Percentiles rank a stretch among this genome's conserved stretches.
These are phyloP conservation scores for Gossypium raimondii DNA, from an alignment of 345 rosid genomes.

Conservation along the genomic window DNA sequence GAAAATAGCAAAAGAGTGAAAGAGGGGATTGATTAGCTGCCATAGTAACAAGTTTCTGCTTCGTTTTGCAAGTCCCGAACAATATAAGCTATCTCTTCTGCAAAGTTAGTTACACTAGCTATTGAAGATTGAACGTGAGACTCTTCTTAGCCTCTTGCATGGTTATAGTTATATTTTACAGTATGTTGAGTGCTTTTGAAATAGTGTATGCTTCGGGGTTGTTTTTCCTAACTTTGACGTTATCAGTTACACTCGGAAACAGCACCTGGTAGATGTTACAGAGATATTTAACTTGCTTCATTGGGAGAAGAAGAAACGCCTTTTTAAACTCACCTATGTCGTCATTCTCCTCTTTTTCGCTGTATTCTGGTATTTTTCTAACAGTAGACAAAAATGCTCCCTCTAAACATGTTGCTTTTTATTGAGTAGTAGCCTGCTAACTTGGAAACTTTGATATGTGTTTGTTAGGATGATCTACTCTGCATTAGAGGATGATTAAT, in stretches of 20 bases:
- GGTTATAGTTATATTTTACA: neutral
- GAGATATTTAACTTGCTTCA: constrained; percentile 84
- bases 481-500: constrained; percentile 38
- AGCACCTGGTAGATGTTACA: constrained; percentile 83
- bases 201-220: neutral
- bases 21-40: neutral
- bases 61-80: neutral
- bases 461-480: constrained; percentile 53
- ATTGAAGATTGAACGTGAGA: neutral
- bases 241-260: constrained; percentile 54
- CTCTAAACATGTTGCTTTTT: neutral
- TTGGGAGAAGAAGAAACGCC: constrained; percentile 89
- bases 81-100: neutral
- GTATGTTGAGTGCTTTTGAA: neutral
- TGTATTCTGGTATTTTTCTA: constrained; percentile 61
- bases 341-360: constrained; percentile 65
- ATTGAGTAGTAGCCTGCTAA: constrained; percentile 7
- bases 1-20: too few species aligned
- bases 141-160: neutral
- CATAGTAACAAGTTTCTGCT: neutral
- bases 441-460: neutral
- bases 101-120: neutral
- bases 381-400: neutral
- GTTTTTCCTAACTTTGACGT: neutral
- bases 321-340: constrained; percentile 77